Base-by-base conservation (phyloP, 805 yeast species). In the Candida golubevii region DNA sequence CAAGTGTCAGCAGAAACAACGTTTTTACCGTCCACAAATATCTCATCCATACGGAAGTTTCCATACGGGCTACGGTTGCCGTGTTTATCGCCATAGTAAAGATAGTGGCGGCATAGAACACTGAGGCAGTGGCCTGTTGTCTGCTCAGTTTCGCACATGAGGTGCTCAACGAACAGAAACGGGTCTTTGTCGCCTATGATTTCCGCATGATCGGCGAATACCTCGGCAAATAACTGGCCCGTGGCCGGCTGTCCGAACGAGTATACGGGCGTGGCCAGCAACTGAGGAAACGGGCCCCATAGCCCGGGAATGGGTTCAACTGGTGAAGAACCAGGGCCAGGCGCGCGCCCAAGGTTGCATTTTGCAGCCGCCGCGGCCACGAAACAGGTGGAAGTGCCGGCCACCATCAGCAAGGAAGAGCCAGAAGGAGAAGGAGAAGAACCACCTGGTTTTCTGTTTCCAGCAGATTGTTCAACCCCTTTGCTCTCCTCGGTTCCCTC, bases 361-460 rank as follows among this genome's bases (percentile, higher is more conserved):
- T 67, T 64, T 15, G 55, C 47, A 10, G 64, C 51, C 8, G 35
- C 44, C 6, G 46, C 41, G 6, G 49, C 55, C 11, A 78, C 49
- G 47, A 67, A 79, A 49, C 86, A 80, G 0, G 84, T 79, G 7
- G 83, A 78, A 0, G 85, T 80, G 0, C 85, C 85, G 1, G 83
- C 86, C 6, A 78, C 75, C 74, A 79, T 68, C 1, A 77, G 65
- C 23, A 79, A 50, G 27, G 38, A 9, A 35, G 34, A 18, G 28
- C 36, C 12, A 13, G 13, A 14, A 11, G 15, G 8, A 10, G 14
- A 29, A 3, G 6, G n/a, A 10, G 13, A 12, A 14, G 14, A 13
- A 13, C 23, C 23, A 3, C 5, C 23, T 18, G 23, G 23, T 18
- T 18, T 18, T 18, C 3, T 18, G 6, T 4, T 26, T 8, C n/a